A percentile compares a stretch with the other conserved stretches of the same genome.
Conservation (phyloP, 2,329 filamentous ascomycete species). For the Neofusicoccum laricinum region DNA sequence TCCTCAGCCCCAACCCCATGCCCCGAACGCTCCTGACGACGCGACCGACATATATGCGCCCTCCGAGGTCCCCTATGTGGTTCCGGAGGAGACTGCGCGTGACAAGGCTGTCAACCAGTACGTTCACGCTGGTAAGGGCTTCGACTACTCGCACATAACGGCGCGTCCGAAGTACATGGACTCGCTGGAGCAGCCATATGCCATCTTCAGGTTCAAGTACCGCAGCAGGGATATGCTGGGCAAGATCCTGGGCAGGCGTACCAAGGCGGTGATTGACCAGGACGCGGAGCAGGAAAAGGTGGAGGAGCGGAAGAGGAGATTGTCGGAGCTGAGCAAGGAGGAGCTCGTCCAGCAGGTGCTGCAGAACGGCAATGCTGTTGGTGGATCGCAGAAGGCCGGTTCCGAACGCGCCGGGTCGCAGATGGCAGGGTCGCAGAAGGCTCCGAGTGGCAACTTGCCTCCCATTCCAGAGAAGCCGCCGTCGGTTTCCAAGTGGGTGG, state of each 20-base stretch:
- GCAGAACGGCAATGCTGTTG: not conserved
- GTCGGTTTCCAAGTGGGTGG: not conserved
- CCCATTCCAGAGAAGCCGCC: not conserved
- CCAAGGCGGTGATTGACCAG: slow-evolving; percentile 22
- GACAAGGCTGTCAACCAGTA: slow-evolving; percentile 29
- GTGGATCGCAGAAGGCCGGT: too few species aligned
- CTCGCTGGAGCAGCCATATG: slow-evolving; percentile 36
- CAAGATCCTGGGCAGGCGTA: slow-evolving; percentile 28
- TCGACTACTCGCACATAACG: slow-evolving; percentile 36
- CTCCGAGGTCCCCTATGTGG: slow-evolving; percentile 27
- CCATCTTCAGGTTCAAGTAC: slow-evolving; percentile 50
- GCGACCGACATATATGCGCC: slow-evolving; percentile 25
- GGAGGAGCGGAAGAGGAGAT: slow-evolving; percentile 17
- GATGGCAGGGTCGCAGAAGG: too few species aligned
- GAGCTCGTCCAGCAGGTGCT: slow-evolving; percentile 25
- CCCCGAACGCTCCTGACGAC: not conserved
- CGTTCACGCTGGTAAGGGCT: slow-evolving; percentile 34
- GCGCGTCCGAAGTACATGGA: slow-evolving; percentile 43
- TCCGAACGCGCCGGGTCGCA: too few species aligned
- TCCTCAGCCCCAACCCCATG: too few species aligned
- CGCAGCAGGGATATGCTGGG: slow-evolving; percentile 33
- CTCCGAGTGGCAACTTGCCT: too few species aligned
- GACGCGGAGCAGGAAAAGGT: slow-evolving; percentile 16
- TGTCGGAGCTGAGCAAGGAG: slow-evolving; percentile 30
- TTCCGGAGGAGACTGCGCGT: slow-evolving; percentile 19